Evolutionary conservation across 2,329 filamentous ascomycete species (phyloP).

Genomic region (Fusarium mangiferae): DNA sequence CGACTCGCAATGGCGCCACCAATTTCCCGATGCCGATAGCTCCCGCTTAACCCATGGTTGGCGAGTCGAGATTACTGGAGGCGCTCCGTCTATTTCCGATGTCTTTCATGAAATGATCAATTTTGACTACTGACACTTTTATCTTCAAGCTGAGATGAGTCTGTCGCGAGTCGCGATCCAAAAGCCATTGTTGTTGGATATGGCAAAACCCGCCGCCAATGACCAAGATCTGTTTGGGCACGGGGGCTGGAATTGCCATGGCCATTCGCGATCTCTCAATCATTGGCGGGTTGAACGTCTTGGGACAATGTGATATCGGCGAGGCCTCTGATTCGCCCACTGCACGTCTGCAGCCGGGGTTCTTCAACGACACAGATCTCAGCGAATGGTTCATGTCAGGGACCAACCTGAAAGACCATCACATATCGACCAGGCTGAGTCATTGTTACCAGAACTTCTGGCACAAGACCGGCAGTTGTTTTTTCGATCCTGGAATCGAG

Average conservation of each 20-base stretch:
- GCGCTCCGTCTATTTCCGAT: conserved; percentile 36
- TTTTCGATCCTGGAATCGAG: conserved; percentile 10
- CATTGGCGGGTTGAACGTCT: conserved; percentile 27
- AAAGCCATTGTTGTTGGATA: neutral
- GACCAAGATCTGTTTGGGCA: conserved; percentile 30
- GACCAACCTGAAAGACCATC: conserved; percentile 9
- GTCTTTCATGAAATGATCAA: conserved; percentile 3
- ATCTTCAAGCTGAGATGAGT: neutral
- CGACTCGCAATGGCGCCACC: conserved; percentile 17
- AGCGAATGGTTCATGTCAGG: conserved; percentile 15
- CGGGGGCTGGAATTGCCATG: conserved; percentile 35
- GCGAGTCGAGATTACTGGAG: neutral
- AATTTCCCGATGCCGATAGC: conserved; percentile 3
- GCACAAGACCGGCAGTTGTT: conserved; percentile 4
- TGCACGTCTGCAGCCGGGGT: conserved; percentile 21
- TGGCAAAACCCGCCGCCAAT: conserved; percentile 33
- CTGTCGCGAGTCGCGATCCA: conserved; percentile 8
- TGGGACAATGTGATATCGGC: conserved; percentile 41
- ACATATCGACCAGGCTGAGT: conserved; percentile 20
- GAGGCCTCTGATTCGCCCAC: conserved; percentile 37
- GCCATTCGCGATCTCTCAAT: conserved; percentile 32
- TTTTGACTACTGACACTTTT: neutral
- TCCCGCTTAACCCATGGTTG: conserved; percentile 15
- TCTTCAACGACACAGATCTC: conserved; percentile 20
- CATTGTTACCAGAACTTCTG: neutral